Base-by-base conservation (phyloP, 2,329 filamentous ascomycete genomes). In the Aspergillus fumigatus region DNA sequence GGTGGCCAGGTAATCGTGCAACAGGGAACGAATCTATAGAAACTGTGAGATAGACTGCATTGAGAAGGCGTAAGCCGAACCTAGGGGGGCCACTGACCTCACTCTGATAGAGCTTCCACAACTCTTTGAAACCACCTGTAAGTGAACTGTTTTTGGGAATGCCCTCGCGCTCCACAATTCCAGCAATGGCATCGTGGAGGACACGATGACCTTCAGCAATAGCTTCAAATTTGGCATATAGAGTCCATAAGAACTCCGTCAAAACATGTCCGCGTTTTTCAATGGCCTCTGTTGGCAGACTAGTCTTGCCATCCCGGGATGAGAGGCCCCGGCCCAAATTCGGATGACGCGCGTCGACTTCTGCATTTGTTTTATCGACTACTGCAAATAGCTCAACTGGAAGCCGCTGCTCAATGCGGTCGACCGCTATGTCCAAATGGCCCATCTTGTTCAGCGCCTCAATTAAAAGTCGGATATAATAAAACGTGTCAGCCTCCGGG, bases 61-160 rank as follows among this genome's bases (percentile, higher is more conserved):
- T n/a, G 21, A 21, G 41, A 23, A 47, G 38, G 25, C 3, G 10
- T 41, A 3, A 29, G 23, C 35, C 19, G 2, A 35, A 25, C 2
- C 21, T 23, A n/a, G 9, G 5, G 6, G 11, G 17, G 23, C 35
- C 23, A 52, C 67, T 53, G 66, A 79, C 77, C 71, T 99, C 94
- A 73, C 95, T 97, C 70, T 99, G 94, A 67, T 97, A 93, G 7
- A 99, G 79, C 70, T 97, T 96, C 95, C 95, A 99, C 43, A 99
- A 78, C 75, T 97, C 94, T 68, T 93, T 94, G 75, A 99, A 99
- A 55, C 92, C 92, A 54, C 91, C 87, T 5, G 91, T 87, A 51
- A 97, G 81, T 0, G 84, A 82, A 77, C 78, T 88, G 79, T 72
- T 85, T 54, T 83, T 81, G 51, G 70, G 73, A 51, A 80, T 72